Percentiles rank a stretch among this genome's conserved stretches.
These are phyloP conservation scores for Cephalotrichum gorgonifer DNA, from an alignment of 2,329 filamentous ascomycete genomes.

Conservation along the genomic window DNA sequence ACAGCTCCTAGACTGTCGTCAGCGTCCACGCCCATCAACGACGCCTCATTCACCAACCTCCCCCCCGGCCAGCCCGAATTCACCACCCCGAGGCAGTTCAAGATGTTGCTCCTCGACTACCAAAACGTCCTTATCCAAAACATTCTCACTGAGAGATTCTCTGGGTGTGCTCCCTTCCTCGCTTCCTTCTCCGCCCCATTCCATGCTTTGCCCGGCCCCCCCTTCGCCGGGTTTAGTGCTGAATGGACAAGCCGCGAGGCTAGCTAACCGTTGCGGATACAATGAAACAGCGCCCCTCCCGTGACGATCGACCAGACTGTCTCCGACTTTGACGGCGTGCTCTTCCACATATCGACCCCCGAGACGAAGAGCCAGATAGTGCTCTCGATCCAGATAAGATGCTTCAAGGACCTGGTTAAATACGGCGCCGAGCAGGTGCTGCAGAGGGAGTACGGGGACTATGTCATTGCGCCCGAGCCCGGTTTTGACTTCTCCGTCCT, in stretches of 20 bases:
- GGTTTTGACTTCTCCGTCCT: constrained; percentile 95
- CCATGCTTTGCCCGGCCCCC: background rate
- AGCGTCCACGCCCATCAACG: background rate
- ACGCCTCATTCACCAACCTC: background rate
- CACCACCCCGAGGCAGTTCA: background rate
- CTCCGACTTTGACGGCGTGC: constrained; percentile 97
- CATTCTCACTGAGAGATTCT: constrained; percentile 89
- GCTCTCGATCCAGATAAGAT: constrained; percentile 90
- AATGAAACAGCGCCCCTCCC: constrained; percentile 57
- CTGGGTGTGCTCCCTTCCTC: constrained; percentile 44
- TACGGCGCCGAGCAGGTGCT: constrained; percentile 91
- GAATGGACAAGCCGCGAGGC: constrained; percentile 11
- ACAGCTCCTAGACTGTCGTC: background rate
- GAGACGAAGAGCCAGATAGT: constrained; percentile 90
- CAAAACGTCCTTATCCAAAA: constrained; percentile 98
- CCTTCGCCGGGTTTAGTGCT: too few species aligned
- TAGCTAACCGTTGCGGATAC: too few species aligned
- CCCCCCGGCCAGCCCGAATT: background rate
- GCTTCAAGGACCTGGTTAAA: constrained; percentile 81
- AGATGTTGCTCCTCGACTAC: constrained; percentile 91
- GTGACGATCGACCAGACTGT: constrained; percentile 94
- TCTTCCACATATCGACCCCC: constrained; percentile 95
- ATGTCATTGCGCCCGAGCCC: constrained; percentile 76
- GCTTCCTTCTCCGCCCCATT: background rate
- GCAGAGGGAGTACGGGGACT: constrained; percentile 86